Percentiles rank a stretch among this genome's conserved stretches.
phyloP scores from a whole-genome alignment of 2,329 filamentous ascomycete genomes.

The Celoporthe dispersa region DNA sequence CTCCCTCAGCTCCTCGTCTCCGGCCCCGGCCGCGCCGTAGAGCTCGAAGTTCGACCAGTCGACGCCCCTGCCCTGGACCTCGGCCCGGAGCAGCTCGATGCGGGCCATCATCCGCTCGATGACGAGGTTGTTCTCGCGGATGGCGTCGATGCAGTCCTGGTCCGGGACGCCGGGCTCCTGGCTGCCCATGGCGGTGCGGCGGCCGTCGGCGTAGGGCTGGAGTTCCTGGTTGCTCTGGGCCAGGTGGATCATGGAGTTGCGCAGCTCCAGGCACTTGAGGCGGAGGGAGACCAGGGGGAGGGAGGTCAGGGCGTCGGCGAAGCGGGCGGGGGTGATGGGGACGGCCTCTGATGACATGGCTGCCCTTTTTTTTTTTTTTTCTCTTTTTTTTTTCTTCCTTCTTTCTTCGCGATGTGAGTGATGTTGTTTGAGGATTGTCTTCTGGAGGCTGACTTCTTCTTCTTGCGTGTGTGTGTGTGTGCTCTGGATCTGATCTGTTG shows the following conservation, averaged over 20 bases:
- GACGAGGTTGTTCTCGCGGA: conserved; percentile 71
- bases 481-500: neutral
- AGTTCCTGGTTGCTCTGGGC: conserved; percentile 76
- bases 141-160: conserved; percentile 73
- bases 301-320: conserved; percentile 69
- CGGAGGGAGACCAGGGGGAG: conserved; percentile 70
- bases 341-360: conserved; percentile 61
- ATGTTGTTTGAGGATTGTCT: neutral
- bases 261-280: conserved; percentile 75
- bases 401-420: too few species aligned
- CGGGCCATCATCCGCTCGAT: conserved; percentile 70
- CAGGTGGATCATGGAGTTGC: conserved; percentile 75
- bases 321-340: conserved; percentile 66
- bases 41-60: conserved; percentile 59
- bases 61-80: conserved; percentile 64
- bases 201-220: conserved; percentile 65
- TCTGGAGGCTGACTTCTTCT: neutral
- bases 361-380: too few species aligned
- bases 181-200: conserved; percentile 39
- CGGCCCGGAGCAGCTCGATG: conserved; percentile 64
- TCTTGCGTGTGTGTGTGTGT: neutral
- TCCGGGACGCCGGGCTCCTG: conserved; percentile 50
- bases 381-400: neutral
- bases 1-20: conserved; percentile 42
- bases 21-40: conserved; percentile 49